phyloP scores from a whole-genome alignment of 1,139 yeast genomes.

The Sugiyamaella novakii region DNA sequence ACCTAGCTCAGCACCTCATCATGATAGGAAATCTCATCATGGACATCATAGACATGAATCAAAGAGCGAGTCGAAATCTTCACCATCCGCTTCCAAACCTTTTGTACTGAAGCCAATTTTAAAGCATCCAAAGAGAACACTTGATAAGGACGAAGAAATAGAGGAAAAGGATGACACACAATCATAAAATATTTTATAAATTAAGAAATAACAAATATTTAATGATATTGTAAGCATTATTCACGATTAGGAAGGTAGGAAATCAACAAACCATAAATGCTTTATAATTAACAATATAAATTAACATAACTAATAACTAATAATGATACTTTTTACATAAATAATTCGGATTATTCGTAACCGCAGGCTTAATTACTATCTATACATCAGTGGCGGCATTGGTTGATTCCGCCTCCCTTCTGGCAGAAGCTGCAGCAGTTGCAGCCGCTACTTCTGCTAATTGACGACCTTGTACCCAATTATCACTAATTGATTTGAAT shows the following conservation, averaged over 20 bases:
- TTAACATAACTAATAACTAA: conserved; percentile 1
- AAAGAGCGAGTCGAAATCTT: background rate
- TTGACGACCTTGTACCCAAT: conserved; percentile 20
- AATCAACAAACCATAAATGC: background rate
- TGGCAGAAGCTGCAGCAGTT: conserved; percentile 1
- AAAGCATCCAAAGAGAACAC: conserved; percentile 12
- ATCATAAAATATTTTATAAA: too few relatives aligned
- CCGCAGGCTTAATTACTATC: background rate
- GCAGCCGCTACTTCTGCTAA: conserved; percentile 12
- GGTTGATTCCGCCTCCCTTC: background rate
- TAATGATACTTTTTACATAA: conserved; percentile 4
- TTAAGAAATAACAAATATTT: too few relatives aligned
- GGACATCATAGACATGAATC: conserved; percentile 12
- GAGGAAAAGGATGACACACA: too few relatives aligned
- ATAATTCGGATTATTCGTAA: conserved; percentile 1
- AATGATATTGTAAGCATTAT: too few relatives aligned
- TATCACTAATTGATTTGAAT: conserved; percentile 18
- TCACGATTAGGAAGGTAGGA: too few relatives aligned
- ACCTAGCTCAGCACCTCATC: conserved; percentile 18
- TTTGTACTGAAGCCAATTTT: conserved; percentile 18
- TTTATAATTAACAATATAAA: too few relatives aligned
- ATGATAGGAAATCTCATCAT: conserved; percentile 5
- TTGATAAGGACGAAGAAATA: conserved; percentile 1
- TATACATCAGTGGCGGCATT: conserved; percentile 7
- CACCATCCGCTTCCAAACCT: conserved; percentile 13